Conservation (phyloP, 352 stramenopile genomes). For the Globisporangium lucens region DNA sequence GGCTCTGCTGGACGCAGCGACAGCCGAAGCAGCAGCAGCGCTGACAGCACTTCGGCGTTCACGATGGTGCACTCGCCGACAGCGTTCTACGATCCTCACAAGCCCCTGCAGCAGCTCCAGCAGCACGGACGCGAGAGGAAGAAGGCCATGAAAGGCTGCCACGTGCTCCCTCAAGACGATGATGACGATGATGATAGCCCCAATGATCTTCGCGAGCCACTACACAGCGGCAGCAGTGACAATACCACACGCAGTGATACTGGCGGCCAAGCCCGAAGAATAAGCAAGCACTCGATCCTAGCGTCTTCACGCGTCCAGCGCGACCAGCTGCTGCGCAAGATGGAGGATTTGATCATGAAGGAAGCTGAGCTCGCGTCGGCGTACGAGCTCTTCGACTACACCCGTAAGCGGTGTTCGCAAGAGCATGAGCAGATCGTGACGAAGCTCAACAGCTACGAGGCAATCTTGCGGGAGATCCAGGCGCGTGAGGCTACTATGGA, state of each 20-base stretch:
- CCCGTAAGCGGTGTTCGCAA: conserved; percentile 29
- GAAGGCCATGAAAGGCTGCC: conserved; percentile 33
- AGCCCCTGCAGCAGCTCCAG: conserved; percentile 12
- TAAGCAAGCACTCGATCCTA: conserved; percentile 24
- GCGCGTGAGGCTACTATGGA: conserved; percentile 17
- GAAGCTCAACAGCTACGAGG: conserved; percentile 44
- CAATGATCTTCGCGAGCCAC: conserved; percentile 17
- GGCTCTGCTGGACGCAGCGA: neutral
- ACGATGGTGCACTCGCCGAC: conserved; percentile 8
- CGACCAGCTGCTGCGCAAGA: conserved; percentile 56
- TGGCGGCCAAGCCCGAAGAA: neutral
- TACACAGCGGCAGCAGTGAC: neutral
- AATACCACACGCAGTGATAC: neutral
- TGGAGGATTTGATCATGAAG: conserved; percentile 60
- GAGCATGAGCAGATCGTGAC: conserved; percentile 53
- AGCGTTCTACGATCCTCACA: neutral
- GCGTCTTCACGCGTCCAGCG: conserved; percentile 42
- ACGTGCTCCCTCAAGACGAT: conserved; percentile 46
- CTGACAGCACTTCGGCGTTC: neutral
- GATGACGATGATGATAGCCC: conserved; percentile 2
- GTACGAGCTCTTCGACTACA: conserved; percentile 62
- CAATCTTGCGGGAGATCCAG: conserved; percentile 31
- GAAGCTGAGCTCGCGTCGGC: conserved; percentile 56
- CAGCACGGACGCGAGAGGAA: conserved; percentile 18
- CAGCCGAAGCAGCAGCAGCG: conserved; percentile 4